phyloP scores from a whole-genome alignment of 148 eudicot species.

The Linanthus parryae region DNA sequence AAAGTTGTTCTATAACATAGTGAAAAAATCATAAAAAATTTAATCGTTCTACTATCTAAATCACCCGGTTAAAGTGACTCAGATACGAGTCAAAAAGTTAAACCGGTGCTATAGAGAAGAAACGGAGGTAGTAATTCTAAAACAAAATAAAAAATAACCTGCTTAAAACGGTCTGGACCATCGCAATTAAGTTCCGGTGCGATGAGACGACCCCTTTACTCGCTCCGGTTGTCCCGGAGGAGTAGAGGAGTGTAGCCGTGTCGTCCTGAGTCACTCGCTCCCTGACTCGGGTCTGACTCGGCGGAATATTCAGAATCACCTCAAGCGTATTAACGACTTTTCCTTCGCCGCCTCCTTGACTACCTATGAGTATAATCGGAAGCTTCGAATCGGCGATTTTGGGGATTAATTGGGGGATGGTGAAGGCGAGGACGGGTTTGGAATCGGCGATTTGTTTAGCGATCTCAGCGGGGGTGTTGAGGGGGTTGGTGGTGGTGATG shows the following conservation, averaged over 20 bases:
- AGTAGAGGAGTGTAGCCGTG: slow-evolving; percentile 76
- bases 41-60: too few relatives aligned
- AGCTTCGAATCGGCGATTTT: slow-evolving; percentile 41
- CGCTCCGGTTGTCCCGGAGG: slow-evolving; percentile 91
- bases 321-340: slow-evolving; percentile 37
- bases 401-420: slow-evolving; percentile 38
- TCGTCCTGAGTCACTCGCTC: slow-evolving; percentile 64
- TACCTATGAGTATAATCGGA: slow-evolving; percentile 36
- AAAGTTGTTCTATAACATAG: too few relatives aligned
- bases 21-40: too few relatives aligned
- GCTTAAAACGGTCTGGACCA: slow-evolving; percentile 47
- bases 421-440: slow-evolving; percentile 59
- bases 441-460: slow-evolving; percentile 64
- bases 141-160: too few relatives aligned
- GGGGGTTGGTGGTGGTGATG: slow-evolving; percentile 82
- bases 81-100: too few relatives aligned
- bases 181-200: slow-evolving; percentile 71
- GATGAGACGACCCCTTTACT: slow-evolving; percentile 92
- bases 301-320: slow-evolving; percentile 39
- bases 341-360: slow-evolving; percentile 1
- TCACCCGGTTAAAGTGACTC: too few relatives aligned
- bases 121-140: too few relatives aligned
- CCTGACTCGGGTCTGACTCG: slow-evolving; percentile 22
- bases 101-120: too few relatives aligned
- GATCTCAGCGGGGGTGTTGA: slow-evolving; percentile 60